These are phyloP conservation scores for Hymenoscyphus scutula DNA, from an alignment of 2,329 filamentous ascomycete genomes.

Conservation along the genomic window DNA sequence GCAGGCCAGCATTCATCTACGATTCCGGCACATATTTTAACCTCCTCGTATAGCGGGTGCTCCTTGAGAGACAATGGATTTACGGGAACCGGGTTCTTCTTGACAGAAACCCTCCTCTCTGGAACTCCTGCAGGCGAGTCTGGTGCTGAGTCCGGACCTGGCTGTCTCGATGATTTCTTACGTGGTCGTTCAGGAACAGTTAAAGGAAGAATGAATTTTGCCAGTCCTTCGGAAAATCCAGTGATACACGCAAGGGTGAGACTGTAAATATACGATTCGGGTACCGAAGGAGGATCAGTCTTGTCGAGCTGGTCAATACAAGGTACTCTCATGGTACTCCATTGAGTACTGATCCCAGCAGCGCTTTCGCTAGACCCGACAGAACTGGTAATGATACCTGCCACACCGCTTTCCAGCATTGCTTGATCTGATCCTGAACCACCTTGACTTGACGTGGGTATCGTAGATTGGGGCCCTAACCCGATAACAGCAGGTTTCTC, in stretches of 20 bases:
- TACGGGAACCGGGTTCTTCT: conserved; percentile 72
- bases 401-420: conserved; percentile 84
- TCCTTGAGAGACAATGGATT: conserved; percentile 78
- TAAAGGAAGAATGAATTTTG: conserved; percentile 87
- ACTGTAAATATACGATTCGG: conserved; percentile 92
- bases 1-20: conserved; percentile 95
- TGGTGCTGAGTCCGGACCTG: conserved; percentile 26
- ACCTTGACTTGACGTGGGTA: conserved; percentile 61
- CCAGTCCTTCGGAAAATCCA: conserved; percentile 85
- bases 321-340: conserved; percentile 82
- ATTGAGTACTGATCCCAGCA: conserved; percentile 80
- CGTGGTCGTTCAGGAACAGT: conserved; percentile 74
- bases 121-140: conserved; percentile 36
- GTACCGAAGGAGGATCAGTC: conserved; percentile 74
- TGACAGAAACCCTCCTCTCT: conserved; percentile 65
- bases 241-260: conserved; percentile 86
- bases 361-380: conserved; percentile 65
- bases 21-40: conserved; percentile 75
- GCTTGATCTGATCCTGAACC: conserved; percentile 71
- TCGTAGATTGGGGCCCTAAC: conserved; percentile 81
- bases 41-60: conserved; percentile 67
- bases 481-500: conserved; percentile 90
- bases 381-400: conserved; percentile 78
- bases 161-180: conserved; percentile 40
- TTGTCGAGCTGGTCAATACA: conserved; percentile 97